phyloP scores from a whole-genome alignment of 495 filamentous ascomycete species.

The Penicillium goetzii region DNA sequence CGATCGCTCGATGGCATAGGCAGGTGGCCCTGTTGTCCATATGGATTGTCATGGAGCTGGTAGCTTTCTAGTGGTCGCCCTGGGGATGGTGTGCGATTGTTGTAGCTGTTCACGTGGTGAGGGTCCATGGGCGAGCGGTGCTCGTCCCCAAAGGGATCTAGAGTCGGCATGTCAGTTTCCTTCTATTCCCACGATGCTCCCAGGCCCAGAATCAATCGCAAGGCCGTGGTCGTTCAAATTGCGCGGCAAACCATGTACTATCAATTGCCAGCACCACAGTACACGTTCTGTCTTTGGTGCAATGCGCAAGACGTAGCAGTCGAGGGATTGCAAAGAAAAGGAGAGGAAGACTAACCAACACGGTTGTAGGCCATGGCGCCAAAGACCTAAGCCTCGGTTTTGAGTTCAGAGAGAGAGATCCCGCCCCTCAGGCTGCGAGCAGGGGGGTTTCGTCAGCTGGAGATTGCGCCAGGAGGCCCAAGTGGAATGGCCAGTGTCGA shows the following conservation, averaged over 20 bases:
- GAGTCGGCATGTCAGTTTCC: constrained; percentile 25
- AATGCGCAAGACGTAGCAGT: constrained; percentile 19
- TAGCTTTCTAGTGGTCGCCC: constrained; percentile 67
- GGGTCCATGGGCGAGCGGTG: constrained; percentile 59
- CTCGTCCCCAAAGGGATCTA: constrained; percentile 60
- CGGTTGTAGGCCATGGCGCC: constrained; percentile 66
- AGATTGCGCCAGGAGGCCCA: constrained; percentile 43
- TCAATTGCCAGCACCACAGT: constrained; percentile 28
- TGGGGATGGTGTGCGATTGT: constrained; percentile 54
- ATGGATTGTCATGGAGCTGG: constrained; percentile 71
- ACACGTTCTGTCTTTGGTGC: constrained; percentile 15
- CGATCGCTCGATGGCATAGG: constrained; percentile 75
- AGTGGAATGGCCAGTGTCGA: constrained; percentile 34
- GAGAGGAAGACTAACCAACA: constrained; percentile 59
- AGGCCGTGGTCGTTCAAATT: background rate
- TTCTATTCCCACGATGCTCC: constrained; percentile 9
- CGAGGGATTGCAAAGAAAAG: constrained; percentile 14
- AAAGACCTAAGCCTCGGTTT: constrained; percentile 24
- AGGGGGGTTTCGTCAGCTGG: constrained; percentile 21
- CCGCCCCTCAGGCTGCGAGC: constrained; percentile 30
- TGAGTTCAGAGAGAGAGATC: constrained; percentile 30
- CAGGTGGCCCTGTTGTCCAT: constrained; percentile 56
- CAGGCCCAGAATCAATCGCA: constrained; percentile 10
- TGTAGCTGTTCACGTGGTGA: constrained; percentile 52
- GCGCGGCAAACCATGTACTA: constrained; percentile 19